Percentiles rank a stretch among this genome's conserved stretches.
These are phyloP conservation scores for Geotrichum bryndzae DNA, from an alignment of 1,139 yeast genomes.

Conservation along the genomic window DNA sequence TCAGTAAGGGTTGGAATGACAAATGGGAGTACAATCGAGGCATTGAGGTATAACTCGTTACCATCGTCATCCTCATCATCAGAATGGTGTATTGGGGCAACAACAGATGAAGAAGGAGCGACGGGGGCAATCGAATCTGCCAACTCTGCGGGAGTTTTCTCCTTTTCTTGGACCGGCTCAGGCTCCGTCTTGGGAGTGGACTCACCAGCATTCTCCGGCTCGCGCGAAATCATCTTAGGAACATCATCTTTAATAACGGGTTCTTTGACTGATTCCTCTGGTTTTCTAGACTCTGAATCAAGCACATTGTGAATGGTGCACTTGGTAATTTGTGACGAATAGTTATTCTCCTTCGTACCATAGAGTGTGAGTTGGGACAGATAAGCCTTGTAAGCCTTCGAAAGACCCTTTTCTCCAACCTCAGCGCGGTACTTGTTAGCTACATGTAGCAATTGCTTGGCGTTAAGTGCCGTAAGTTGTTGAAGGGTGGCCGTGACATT, in stretches of 20 bases:
- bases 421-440: constrained; percentile 79
- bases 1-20: constrained; percentile 38
- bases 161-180: constrained; percentile 15
- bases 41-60: constrained; percentile 32
- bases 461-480: constrained; percentile 49
- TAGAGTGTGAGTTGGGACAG: constrained; percentile 32
- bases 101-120: constrained; percentile 15
- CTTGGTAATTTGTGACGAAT: constrained; percentile 20
- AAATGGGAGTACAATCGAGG: constrained; percentile 34
- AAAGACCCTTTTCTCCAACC: constrained; percentile 55
- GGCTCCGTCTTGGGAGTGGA: not conserved
- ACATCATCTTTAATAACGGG: constrained; percentile 4
- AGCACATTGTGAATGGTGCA: constrained; percentile 16
- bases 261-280: constrained; percentile 16
- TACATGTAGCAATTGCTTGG: constrained; percentile 63
- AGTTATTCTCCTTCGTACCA: constrained; percentile 25
- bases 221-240: constrained; percentile 9
- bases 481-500: constrained; percentile 47
- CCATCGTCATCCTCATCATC: constrained; percentile 22
- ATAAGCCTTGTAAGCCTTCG: constrained; percentile 36
- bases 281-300: constrained; percentile 5
- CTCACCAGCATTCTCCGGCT: not conserved
- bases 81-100: constrained; percentile 2
- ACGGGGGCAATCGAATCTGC: constrained; percentile 15
- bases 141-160: constrained; percentile 14